Percentiles rank a stretch among this genome's conserved stretches.
Evolutionary conservation across 1,284 basidiomycete genomes (phyloP).

Genomic region (Naganishia albida): DNA sequence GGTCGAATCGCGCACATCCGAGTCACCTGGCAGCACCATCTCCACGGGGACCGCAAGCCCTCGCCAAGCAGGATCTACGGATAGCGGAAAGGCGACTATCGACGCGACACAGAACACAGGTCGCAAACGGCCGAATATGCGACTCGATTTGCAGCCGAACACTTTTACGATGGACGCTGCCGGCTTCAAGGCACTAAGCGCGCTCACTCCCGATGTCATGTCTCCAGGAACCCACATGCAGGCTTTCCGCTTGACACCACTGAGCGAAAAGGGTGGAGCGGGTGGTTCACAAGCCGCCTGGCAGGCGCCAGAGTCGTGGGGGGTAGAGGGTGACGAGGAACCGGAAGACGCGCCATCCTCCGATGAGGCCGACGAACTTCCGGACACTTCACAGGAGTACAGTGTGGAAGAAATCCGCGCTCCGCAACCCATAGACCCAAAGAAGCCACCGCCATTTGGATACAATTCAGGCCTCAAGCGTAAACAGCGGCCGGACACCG

Average conservation of each 20-base stretch:
- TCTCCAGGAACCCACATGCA: slow-evolving; percentile 26
- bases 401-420: slow-evolving; percentile 32
- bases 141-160: slow-evolving; percentile 16
- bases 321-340: slow-evolving; percentile 57
- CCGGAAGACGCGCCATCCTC: slow-evolving; percentile 41
- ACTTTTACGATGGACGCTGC: slow-evolving; percentile 11
- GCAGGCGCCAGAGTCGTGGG: slow-evolving; percentile 60
- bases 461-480: slow-evolving; percentile 37
- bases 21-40: slow-evolving; percentile 36
- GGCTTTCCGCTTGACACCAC: slow-evolving; percentile 23
- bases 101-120: slow-evolving; percentile 14
- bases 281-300: slow-evolving; percentile 48
- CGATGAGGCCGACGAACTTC: slow-evolving; percentile 38
- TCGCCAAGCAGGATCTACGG: neutral
- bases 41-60: slow-evolving; percentile 38
- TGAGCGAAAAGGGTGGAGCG: slow-evolving; percentile 19
- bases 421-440: slow-evolving; percentile 15
- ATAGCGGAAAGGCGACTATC: slow-evolving; percentile 7
- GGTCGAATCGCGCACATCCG: slow-evolving; percentile 38
- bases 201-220: slow-evolving; percentile 12
- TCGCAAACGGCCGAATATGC: slow-evolving; percentile 10
- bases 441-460: slow-evolving; percentile 45
- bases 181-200: slow-evolving; percentile 16
- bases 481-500: slow-evolving; percentile 27
- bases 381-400: slow-evolving; percentile 27